Conservation (phyloP, 495 filamentous ascomycete species). For the Thermochaetoides thermophila region DNA sequence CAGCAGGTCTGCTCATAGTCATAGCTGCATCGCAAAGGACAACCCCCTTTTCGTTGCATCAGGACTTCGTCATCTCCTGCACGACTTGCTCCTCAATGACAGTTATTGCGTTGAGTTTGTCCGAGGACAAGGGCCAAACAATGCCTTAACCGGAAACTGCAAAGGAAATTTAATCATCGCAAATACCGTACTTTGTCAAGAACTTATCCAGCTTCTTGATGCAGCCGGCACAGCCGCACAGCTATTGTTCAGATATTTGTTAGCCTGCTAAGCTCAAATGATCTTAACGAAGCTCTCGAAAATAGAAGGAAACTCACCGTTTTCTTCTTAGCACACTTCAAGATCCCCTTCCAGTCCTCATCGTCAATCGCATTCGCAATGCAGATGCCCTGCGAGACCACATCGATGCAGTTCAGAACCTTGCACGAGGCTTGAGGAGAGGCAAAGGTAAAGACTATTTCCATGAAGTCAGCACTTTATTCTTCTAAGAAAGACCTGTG, state of each 20-base stretch:
- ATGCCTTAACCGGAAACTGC: too few relatives aligned
- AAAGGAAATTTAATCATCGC: slow-evolving; percentile 2
- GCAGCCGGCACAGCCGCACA: slow-evolving; percentile 11
- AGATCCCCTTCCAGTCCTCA: slow-evolving; percentile 7
- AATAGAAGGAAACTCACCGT: slow-evolving; percentile 2
- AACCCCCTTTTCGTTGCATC: too few relatives aligned
- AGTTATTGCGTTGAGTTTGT: too few relatives aligned
- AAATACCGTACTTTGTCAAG: slow-evolving; percentile 9
- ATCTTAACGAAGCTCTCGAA: neutral
- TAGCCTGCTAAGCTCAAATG: neutral
- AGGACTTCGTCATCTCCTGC: too few relatives aligned
- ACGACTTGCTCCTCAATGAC: too few relatives aligned
- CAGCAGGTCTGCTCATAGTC: too few relatives aligned
- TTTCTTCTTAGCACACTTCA: slow-evolving; percentile 11
- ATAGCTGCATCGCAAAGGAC: too few relatives aligned
- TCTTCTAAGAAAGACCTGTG: too few relatives aligned
- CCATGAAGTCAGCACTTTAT: neutral
- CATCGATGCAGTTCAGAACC: slow-evolving; percentile 10
- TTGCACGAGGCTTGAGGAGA: slow-evolving; percentile 5
- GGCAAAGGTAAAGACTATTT: slow-evolving; percentile 8
- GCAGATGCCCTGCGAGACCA: slow-evolving; percentile 9
- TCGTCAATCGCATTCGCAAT: slow-evolving; percentile 7
- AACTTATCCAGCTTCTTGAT: slow-evolving; percentile 8
- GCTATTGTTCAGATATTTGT: slow-evolving; percentile 2
- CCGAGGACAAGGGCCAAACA: too few relatives aligned